phyloP scores from a whole-genome alignment of 2,329 filamentous ascomycete genomes.

The Trichophyton schoenleinii region DNA sequence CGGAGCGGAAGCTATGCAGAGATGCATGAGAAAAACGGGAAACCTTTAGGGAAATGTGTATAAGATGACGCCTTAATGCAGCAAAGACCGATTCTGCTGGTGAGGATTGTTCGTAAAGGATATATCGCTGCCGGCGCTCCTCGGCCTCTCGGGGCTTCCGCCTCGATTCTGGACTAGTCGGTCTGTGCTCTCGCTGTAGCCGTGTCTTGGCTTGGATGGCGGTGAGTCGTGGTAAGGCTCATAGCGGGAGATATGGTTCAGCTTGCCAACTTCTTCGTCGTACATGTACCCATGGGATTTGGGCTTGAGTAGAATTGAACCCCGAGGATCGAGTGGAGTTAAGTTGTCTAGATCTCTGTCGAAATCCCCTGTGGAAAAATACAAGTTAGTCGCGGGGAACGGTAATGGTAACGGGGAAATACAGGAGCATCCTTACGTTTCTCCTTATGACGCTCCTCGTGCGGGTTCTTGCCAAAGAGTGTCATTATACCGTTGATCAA shows the following conservation, averaged over 20 bases:
- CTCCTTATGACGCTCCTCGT: constrained; percentile 77
- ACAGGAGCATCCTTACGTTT: constrained; percentile 55
- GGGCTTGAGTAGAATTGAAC: constrained; percentile 66
- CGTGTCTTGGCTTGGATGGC: constrained; percentile 15
- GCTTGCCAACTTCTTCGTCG: constrained; percentile 27
- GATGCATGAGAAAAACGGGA: constrained; percentile 14
- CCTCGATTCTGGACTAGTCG: constrained; percentile 18
- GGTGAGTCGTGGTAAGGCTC: constrained; percentile 28
- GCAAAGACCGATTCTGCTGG: constrained; percentile 11
- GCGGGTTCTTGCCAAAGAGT: constrained; percentile 77
- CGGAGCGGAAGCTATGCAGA: neutral
- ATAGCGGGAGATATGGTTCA: constrained; percentile 30
- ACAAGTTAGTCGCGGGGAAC: neutral
- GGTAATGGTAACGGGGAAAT: neutral
- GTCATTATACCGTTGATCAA: constrained; percentile 75
- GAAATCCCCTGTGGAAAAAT: constrained; percentile 50
- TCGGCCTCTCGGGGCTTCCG: neutral
- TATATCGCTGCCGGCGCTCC: constrained; percentile 1
- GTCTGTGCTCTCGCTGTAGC: constrained; percentile 24
- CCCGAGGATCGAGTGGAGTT: constrained; percentile 75
- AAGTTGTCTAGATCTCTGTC: constrained; percentile 67
- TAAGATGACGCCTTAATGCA: constrained; percentile 20
- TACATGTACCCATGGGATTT: constrained; percentile 17
- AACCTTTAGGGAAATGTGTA: constrained; percentile 19
- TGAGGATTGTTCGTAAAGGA: constrained; percentile 21